Evolutionary conservation across 441 rosid genomes (phyloP), one percentile per base, ranked within the genome.

Genomic region (Erodium moschatum): DNA sequence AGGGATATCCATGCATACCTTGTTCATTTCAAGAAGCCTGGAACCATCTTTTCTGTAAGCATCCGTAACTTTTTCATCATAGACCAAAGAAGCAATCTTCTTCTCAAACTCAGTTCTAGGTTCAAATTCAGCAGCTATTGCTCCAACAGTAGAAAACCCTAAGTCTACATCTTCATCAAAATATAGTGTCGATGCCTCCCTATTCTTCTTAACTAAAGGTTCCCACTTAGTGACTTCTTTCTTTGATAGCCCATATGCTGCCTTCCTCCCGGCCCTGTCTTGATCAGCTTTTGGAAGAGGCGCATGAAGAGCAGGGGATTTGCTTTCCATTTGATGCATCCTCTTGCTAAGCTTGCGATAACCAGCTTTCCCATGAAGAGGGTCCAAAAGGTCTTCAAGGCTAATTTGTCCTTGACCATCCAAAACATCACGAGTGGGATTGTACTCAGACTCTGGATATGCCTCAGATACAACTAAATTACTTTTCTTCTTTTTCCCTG

Each of bases 21-120:
- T 86, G 71, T 89, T 93, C 74, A 91, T 73, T 69, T 93, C 97
- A 58, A 93, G 95, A 75, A 93, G 91, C 75, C 77, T 84, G 42
- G 93, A 81, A 21, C 96, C 97, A 81, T 93, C 98, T 70, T 85
- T 84, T 65, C 81, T 80, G 70, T 91, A 89, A 70, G 98, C 96
- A 80, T 87, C 92, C 72, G 67, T 72, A 73, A 89, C 83, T 72
- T 83, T 81, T 33, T 78, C 76, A 65, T 87, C 89, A 70, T 79
- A 33, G 61, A 89, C 87, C 68, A 93, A 75, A 66, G 87, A 84
- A 52, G 93, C 93, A 79, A 93, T 91, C 84, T 83, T 85, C 81
- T 82, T 91, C 89, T 93, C 98, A 82, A 93, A 88, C 50, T 85
- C 89, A 60, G 97, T 91, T 84, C 97, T 80, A 65, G 98, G 97